Conservation (phyloP, 306 rosid species). For the Citrullus colocynthis region DNA sequence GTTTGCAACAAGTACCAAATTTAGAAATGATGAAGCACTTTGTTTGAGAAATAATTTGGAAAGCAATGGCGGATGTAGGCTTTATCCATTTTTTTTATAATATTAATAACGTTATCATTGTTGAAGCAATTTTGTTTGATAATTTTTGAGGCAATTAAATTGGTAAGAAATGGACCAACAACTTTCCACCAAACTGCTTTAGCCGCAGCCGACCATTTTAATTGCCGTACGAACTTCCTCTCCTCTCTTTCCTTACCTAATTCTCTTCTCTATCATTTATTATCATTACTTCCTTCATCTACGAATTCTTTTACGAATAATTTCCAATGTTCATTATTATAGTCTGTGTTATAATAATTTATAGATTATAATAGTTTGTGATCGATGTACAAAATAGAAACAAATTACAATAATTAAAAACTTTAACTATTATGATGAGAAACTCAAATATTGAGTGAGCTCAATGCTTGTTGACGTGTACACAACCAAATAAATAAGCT, state of each 20-base stretch:
- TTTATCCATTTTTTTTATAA: not conserved
- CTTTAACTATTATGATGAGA: too few relatives aligned
- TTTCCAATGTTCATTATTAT: too few relatives aligned
- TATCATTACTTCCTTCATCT: not conserved
- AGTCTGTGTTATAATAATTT: too few relatives aligned
- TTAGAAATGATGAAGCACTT: not conserved
- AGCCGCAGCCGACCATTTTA: not conserved
- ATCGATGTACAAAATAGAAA: too few relatives aligned
- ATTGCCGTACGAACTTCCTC: not conserved
- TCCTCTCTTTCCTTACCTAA: not conserved
- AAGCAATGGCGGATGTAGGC: too few relatives aligned
- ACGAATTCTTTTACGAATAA: not conserved
- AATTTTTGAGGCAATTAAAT: not conserved
- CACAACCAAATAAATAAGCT: too few relatives aligned
- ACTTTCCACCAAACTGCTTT: constrained; percentile 1
- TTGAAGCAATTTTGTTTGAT: not conserved
- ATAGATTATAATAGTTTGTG: too few relatives aligned
- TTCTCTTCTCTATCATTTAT: not conserved
- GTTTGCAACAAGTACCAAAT: not conserved
- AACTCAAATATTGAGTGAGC: too few relatives aligned
- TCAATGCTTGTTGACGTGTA: too few relatives aligned
- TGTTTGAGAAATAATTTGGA: not conserved
- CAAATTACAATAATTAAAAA: too few relatives aligned
- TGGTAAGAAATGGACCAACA: not conserved
- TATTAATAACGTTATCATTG: not conserved